phyloP scores from a whole-genome alignment of 2,329 filamentous ascomycete genomes.

The Colletotrichum echinochloae region DNA sequence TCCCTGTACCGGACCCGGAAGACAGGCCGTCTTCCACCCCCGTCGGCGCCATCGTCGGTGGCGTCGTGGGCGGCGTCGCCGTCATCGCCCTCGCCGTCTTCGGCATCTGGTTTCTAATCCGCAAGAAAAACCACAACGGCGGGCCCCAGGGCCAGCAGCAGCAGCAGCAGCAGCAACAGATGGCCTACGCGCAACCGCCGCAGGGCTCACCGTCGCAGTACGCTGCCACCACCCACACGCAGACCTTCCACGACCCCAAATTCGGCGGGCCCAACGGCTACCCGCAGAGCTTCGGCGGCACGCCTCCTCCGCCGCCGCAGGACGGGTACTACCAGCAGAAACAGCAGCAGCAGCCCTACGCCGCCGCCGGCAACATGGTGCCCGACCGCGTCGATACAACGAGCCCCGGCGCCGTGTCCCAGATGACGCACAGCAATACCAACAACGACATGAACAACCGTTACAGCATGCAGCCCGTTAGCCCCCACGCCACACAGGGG shows the following conservation, averaged over 20 bases:
- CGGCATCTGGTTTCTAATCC: constrained; percentile 49
- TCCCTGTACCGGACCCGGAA: constrained; percentile 11
- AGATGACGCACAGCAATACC: constrained; percentile 11
- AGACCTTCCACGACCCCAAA: constrained; percentile 47
- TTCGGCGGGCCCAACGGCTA: constrained; percentile 39
- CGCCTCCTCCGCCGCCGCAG: constrained; percentile 28
- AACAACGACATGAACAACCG: constrained; percentile 17
- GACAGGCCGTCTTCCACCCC: constrained; percentile 42
- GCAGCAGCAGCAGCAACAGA: background rate
- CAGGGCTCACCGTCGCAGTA: constrained; percentile 12
- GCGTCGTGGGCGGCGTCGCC: constrained; percentile 53
- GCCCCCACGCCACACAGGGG: constrained; percentile 43
- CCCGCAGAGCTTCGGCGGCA: constrained; percentile 38
- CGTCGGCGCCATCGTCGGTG: constrained; percentile 54
- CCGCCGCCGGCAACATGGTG: constrained; percentile 29
- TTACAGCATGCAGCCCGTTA: constrained; percentile 30
- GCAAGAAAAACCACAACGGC: constrained; percentile 46
- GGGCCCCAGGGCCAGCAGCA: background rate
- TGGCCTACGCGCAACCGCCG: constrained; percentile 16
- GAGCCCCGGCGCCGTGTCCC: constrained; percentile 37
- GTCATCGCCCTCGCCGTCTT: constrained; percentile 48
- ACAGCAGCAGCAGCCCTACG: constrained; percentile 38
- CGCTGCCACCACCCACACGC: constrained; percentile 22
- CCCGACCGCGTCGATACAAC: constrained; percentile 39
- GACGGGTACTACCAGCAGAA: constrained; percentile 17